A percentile compares a stretch with the other conserved stretches of the same genome.
Conservation (phyloP, 116 monocot species). For the Phalaenopsis hybrid region DNA sequence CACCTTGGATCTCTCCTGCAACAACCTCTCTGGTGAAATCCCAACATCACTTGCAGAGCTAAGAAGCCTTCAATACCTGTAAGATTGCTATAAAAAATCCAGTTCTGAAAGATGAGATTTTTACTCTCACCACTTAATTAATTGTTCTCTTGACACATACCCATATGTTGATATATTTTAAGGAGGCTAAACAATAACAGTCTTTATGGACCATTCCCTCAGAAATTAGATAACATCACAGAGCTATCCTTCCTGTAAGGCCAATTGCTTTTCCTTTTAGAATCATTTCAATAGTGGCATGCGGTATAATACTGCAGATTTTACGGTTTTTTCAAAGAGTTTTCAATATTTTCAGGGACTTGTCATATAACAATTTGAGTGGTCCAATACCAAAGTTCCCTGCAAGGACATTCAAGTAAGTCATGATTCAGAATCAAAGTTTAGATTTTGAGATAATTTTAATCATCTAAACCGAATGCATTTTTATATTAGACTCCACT, state of each 20-base stretch:
- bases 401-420: conserved; percentile 45
- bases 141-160: not conserved
- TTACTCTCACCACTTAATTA: not conserved
- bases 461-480: not conserved
- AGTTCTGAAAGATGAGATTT: not conserved
- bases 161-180: not conserved
- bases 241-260: conserved; percentile 44
- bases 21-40: conserved; percentile 38
- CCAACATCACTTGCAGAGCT: conserved; percentile 42
- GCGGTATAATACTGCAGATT: not conserved
- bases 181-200: conserved; percentile 74
- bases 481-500: not conserved
- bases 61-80: conserved; percentile 52
- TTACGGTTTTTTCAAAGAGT: not conserved
- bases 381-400: conserved; percentile 40
- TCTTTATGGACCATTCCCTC: conserved; percentile 39
- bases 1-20: conserved; percentile 65
- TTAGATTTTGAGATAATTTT: not conserved
- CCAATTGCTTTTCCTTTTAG: not conserved
- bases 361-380: conserved; percentile 56
- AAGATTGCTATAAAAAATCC: conserved; percentile 9
- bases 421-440: not conserved
- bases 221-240: conserved; percentile 19
- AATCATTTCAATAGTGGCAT: not conserved
- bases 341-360: conserved; percentile 32